These are phyloP conservation scores for Plectranthus barbatus DNA, from an alignment of 257 asterid genomes.

Conservation along the genomic window DNA sequence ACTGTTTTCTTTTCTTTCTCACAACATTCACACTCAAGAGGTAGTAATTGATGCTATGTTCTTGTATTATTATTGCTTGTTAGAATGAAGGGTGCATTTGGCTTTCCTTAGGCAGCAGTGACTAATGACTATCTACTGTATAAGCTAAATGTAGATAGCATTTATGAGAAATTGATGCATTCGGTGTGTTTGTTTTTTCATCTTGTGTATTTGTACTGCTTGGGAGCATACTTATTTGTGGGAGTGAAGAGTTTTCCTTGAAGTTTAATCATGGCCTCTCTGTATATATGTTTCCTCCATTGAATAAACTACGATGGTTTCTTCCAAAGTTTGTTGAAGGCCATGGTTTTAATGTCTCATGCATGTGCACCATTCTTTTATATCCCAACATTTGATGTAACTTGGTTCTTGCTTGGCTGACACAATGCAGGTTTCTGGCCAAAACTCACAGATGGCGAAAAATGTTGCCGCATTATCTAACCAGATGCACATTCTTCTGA, in stretches of 20 bases:
- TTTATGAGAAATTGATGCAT: neutral
- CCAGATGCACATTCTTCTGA: slow-evolving; percentile 30
- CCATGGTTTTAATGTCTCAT: neutral
- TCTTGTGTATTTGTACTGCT: neutral
- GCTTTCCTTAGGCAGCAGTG: too few species aligned
- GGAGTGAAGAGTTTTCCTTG: neutral
- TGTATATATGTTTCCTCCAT: neutral
- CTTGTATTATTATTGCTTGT: neutral
- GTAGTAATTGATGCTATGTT: neutral
- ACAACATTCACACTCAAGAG: neutral
- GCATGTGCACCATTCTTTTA: neutral
- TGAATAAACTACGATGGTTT: neutral
- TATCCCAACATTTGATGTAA: neutral
- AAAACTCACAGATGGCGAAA: slow-evolving; percentile 1
- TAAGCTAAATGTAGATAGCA: neutral
- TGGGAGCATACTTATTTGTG: neutral
- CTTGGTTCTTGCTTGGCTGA: neutral
- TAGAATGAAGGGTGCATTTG: too few species aligned
- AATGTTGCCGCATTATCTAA: slow-evolving; percentile 20
- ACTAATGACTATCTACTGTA: too few species aligned
- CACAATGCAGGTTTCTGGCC: slow-evolving; percentile 38
- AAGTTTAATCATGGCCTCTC: neutral
- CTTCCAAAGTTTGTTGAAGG: neutral
- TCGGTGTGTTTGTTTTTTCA: neutral
- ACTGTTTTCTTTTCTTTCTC: neutral